Conservation (phyloP, 2,329 filamentous ascomycete genomes). For the Beauveria australis region DNA sequence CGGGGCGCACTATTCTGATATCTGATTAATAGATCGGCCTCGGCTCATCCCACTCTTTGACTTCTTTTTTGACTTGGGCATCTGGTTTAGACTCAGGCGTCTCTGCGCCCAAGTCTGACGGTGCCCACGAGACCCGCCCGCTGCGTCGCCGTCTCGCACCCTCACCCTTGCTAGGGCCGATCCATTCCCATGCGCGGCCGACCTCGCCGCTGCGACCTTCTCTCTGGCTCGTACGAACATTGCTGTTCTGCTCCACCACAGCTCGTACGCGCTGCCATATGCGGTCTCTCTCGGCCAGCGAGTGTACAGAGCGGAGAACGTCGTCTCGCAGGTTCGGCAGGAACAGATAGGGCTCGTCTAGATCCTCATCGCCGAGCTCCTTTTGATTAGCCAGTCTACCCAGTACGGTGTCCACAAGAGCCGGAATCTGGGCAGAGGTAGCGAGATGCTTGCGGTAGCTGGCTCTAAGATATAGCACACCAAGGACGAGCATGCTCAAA, state of each 20-base stretch:
- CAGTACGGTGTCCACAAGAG: conserved; percentile 75
- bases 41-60: conserved; percentile 33
- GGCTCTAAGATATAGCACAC: conserved; percentile 54
- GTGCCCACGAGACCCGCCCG: conserved; percentile 40
- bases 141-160: conserved; percentile 40
- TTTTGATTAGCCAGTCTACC: conserved; percentile 78
- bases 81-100: conserved; percentile 21
- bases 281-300: conserved; percentile 63
- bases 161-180: conserved; percentile 46
- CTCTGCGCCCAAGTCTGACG: conserved; percentile 29
- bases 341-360: conserved; percentile 73
- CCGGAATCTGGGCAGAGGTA: conserved; percentile 66
- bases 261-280: conserved; percentile 77
- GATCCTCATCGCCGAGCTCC: conserved; percentile 59
- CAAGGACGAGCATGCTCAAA: conserved; percentile 43
- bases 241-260: conserved; percentile 89
- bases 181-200: conserved; percentile 62
- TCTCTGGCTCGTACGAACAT: conserved; percentile 70
- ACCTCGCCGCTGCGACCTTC: conserved; percentile 58
- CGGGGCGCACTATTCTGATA: background rate
- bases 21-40: conserved; percentile 31
- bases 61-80: conserved; percentile 25
- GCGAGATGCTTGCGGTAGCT: conserved; percentile 55
- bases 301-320: conserved; percentile 75
- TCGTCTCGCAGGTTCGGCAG: conserved; percentile 88